Percentiles rank a stretch among this genome's conserved stretches.
These are phyloP conservation scores for Candida andamanensis DNA, from an alignment of 805 yeast genomes.

Conservation along the genomic window DNA sequence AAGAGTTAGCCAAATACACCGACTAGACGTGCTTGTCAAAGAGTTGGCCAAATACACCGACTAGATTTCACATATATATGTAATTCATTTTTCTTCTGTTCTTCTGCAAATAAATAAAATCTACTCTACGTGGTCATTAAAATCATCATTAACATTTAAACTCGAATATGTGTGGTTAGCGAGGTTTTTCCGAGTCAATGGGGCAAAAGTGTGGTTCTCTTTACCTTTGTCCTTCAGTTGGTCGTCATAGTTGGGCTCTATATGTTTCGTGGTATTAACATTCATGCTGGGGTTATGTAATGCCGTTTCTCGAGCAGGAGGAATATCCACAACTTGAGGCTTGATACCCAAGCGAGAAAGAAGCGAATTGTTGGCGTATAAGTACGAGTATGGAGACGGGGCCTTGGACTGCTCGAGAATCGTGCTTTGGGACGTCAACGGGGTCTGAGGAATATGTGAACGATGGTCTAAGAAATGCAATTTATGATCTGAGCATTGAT, in stretches of 20 bases:
- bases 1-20: constrained; percentile 56
- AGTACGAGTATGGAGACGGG: constrained; percentile 25
- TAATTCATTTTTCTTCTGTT: too few relatives aligned
- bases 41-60: constrained; percentile 52
- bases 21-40: constrained; percentile 68
- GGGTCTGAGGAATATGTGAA: constrained; percentile 24
- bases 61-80: too few relatives aligned
- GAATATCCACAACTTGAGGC: constrained; percentile 35
- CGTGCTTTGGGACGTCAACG: constrained; percentile 32
- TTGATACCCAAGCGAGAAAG: constrained; percentile 35
- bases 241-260: background rate
- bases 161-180: constrained; percentile 18
- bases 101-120: too few relatives aligned
- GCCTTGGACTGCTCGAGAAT: constrained; percentile 15
- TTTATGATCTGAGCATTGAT: constrained; percentile 6
- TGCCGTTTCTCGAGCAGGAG: constrained; percentile 11
- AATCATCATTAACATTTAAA: constrained; percentile 10
- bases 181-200: constrained; percentile 27
- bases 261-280: constrained; percentile 8
- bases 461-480: constrained; percentile 18
- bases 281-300: constrained; percentile 6
- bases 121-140: constrained; percentile 17
- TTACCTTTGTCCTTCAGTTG: constrained; percentile 8
- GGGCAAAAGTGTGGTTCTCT: constrained; percentile 11
- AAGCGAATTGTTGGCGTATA: constrained; percentile 27